A percentile compares a stretch with the other conserved stretches of the same genome.
phyloP scores from a whole-genome alignment of 495 filamentous ascomycete species.

The Penicillium macrosclerotiorum region DNA sequence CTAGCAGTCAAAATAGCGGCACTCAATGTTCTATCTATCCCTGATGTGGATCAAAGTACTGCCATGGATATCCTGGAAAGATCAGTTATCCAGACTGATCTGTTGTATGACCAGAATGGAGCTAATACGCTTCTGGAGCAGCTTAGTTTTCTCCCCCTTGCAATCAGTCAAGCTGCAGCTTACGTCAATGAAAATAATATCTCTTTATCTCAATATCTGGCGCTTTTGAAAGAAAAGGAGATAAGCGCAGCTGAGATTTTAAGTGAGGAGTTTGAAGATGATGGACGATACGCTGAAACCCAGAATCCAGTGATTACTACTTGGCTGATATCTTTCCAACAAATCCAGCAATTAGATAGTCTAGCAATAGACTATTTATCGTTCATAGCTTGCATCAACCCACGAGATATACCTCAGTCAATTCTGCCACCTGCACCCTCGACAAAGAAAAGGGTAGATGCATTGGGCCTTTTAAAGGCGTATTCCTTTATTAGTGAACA shows the following conservation, averaged over 20 bases:
- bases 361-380: constrained; percentile 39
- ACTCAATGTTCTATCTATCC: constrained; percentile 18
- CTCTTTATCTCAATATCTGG: constrained; percentile 25
- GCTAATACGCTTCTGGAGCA: constrained; percentile 27
- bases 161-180: constrained; percentile 47
- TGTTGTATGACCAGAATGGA: constrained; percentile 1
- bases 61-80: constrained; percentile 11
- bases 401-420: constrained; percentile 39
- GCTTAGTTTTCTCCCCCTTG: constrained; percentile 44
- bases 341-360: constrained; percentile 30
- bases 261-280: constrained; percentile 39
- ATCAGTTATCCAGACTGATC: constrained; percentile 19
- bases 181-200: constrained; percentile 43
- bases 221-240: constrained; percentile 30
- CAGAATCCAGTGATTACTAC: constrained; percentile 42
- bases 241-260: constrained; percentile 31
- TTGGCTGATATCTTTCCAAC: constrained; percentile 49
- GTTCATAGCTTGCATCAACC: constrained; percentile 42
- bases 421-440: constrained; percentile 19
- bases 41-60: constrained; percentile 15
- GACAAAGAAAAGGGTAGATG: constrained; percentile 15
- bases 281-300: constrained; percentile 28
- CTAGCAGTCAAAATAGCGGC: constrained; percentile 11
- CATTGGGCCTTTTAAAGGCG: constrained; percentile 27
- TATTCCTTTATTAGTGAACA: constrained; percentile 23